Evolutionary conservation across 305 asterid genomes (phyloP).

Genomic region (Fraxinus sp.): DNA sequence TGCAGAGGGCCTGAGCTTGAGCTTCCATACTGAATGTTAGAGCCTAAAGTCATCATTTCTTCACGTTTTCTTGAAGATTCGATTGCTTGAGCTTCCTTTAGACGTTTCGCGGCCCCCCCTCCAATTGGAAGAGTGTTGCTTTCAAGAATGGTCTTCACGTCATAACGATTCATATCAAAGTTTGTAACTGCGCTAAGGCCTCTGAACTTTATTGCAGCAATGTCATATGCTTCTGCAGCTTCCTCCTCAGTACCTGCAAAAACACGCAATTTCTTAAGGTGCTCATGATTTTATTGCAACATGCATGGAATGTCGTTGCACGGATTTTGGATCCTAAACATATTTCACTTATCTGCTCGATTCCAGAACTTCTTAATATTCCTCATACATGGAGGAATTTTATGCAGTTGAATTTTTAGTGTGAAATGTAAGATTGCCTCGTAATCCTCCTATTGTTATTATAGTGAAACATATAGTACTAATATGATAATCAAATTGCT

Average conservation of each 20-base stretch:
- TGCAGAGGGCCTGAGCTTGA: conserved; percentile 32
- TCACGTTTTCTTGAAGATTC: conserved; percentile 65
- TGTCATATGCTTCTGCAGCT: conserved; percentile 95
- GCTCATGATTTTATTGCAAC: neutral
- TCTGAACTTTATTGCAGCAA: conserved; percentile 86
- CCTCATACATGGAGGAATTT: neutral
- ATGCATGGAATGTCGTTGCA: neutral
- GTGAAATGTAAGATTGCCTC: neutral
- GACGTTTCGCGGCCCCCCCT: conserved; percentile 81
- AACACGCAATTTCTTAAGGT: neutral
- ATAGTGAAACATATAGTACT: neutral
- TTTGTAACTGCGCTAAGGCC: conserved; percentile 84
- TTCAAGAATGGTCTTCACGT: conserved; percentile 79
- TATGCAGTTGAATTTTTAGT: neutral
- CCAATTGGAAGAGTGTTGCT: conserved; percentile 83
- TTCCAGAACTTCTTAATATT: neutral
- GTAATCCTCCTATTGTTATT: too few relatives aligned
- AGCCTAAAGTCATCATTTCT: conserved; percentile 51
- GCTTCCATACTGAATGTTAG: conserved; percentile 52
- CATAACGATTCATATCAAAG: conserved; percentile 86
- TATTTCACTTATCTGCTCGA: neutral
- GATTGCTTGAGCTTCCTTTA: conserved; percentile 75
- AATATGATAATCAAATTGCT: conserved; percentile 13
- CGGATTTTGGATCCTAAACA: neutral
- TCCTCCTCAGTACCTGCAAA: conserved; percentile 77